Base-by-base conservation (phyloP, 306 rosid species). In the Begonia masoniana region DNA sequence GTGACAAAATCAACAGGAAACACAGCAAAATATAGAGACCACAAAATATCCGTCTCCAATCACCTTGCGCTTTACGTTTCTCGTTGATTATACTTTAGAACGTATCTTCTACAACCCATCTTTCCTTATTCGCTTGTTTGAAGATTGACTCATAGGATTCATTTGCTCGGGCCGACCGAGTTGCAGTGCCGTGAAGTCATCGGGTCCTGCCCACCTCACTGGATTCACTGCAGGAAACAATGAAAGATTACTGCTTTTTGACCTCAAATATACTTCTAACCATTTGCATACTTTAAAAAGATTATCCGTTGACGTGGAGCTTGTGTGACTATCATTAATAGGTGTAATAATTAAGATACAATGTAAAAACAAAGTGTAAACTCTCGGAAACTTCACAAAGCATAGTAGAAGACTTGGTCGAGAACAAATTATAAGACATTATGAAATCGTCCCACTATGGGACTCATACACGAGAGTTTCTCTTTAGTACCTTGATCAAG, bases 141-240 rank as follows among this genome's bases (percentile, higher is more conserved):
- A 45, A 45, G 49, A 4, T 45, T 10, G 49, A 45, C 49, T 45
- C 49, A 10, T 45, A 7, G 15, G 4, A 45, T 10, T 45, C 49
- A 10, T n/a, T 62, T 47, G 59, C 52, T 12, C 59, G 4, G 68
- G 68, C 45, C 51, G 61, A 55, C 43, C 64, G 26, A 64, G 71
- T 47, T 57, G 72, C 53, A 56, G 64, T 50, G 66, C 68, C 3
- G 69, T 17, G 54, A 52, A 10, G 15, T 59, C 80, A 49, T 69
- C 87, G 24, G 79, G 79, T 55, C 50, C 51, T 42, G 61, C 65
- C 85, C 85, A 85, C 24, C 91, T 66, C 50, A 83, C 49, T 55
- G 87, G 85, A n/a, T 35, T 39, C 58, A 62, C 95, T 85, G 87
- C 91, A 70, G 48, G 68, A 47, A 51, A 51, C 23, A 10, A 39